Evolutionary conservation across 1,139 yeast genomes (phyloP), one percentile per base, ranked within the genome.

Genomic region (Nakaseomyces glabratus): DNA sequence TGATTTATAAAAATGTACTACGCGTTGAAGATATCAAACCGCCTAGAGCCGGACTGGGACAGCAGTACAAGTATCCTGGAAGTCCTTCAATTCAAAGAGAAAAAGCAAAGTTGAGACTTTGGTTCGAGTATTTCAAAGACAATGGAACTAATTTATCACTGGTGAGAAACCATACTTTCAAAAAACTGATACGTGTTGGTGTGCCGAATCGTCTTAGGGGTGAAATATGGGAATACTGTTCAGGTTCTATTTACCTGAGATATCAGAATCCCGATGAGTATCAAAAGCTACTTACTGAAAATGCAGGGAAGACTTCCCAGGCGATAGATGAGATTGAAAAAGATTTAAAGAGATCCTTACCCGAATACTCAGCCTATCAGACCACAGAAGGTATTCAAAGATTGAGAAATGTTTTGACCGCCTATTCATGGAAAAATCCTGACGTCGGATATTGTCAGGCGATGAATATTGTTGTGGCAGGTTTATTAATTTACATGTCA

Each of bases 371-470:
- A 2, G 98, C 95, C 0, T 93, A 88, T 53, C 97, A 90, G 57
- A 68, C 70, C 8, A 71, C 71, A 4, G 93, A 82, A 49, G 98
- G 99, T 6, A 88, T 93, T 32, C 72, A 68, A 37, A 68, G 95
- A 36, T 67, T 93, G 35, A 69, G 98, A 43, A 68, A 93, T 39
- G 98, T 93, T 1, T 67, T 93, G 42, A 81, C 93, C 0, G 95
- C 95, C 0, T 93, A 86, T 52, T 84, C 96, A 0, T 90, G 97
- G 97, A 84, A 82, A 49, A 86, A 88, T 53, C 96, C 96, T 0
- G 95, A 90, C 35, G 85, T 93, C 15, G 99, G 99, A 0, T 93
- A 93, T 58, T 93, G 99, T 57, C 98, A 93, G 57, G 98, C 98
- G 1, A 93, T 93, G 99, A 93, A 93, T 56, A 93, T 93, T 39